phyloP scores from a whole-genome alignment of 768 basidiomycete genomes.

The Trametes cinnabarina region DNA sequence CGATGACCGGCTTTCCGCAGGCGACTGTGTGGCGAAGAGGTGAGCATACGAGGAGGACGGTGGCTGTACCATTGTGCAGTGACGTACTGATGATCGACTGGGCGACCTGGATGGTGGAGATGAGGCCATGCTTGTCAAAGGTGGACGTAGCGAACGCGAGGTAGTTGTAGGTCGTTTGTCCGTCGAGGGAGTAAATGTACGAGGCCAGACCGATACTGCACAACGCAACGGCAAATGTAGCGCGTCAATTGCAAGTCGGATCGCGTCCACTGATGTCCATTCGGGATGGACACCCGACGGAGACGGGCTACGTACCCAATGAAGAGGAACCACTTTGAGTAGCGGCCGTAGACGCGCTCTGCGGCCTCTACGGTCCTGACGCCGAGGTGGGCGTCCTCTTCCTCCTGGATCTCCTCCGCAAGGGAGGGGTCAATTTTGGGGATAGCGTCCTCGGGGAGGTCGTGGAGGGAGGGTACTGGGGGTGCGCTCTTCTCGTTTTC shows the following conservation, averaged over 20 bases:
- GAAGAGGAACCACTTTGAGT: conserved; percentile 60
- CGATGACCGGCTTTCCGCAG: conserved; percentile 43
- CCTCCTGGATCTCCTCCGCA: conserved; percentile 12
- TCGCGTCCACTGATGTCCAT: too few relatives aligned
- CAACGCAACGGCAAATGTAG: background rate
- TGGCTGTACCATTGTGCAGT: conserved; percentile 47
- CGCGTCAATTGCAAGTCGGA: too few relatives aligned
- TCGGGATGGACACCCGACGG: background rate
- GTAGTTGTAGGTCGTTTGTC: conserved; percentile 66
- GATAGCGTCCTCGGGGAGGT: conserved; percentile 9
- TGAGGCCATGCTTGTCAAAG: conserved; percentile 19
- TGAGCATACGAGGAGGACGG: conserved; percentile 25
- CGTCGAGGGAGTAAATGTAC: conserved; percentile 74
- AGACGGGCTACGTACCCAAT: conserved; percentile 41
- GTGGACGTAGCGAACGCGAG: conserved; percentile 20
- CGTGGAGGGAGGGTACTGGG: background rate
- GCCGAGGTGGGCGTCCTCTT: conserved; percentile 36
- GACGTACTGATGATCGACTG: conserved; percentile 29
- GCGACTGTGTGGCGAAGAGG: conserved; percentile 1
- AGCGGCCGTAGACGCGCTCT: conserved; percentile 50
- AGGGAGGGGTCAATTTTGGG: conserved; percentile 9
- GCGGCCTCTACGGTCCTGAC: conserved; percentile 51
- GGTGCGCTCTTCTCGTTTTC: conserved; percentile 4
- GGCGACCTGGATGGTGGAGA: conserved; percentile 25
- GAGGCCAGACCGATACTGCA: conserved; percentile 53